These are phyloP conservation scores for Rosa hybrid DNA, from an alignment of 331 rosid species.

Conservation along the genomic window DNA sequence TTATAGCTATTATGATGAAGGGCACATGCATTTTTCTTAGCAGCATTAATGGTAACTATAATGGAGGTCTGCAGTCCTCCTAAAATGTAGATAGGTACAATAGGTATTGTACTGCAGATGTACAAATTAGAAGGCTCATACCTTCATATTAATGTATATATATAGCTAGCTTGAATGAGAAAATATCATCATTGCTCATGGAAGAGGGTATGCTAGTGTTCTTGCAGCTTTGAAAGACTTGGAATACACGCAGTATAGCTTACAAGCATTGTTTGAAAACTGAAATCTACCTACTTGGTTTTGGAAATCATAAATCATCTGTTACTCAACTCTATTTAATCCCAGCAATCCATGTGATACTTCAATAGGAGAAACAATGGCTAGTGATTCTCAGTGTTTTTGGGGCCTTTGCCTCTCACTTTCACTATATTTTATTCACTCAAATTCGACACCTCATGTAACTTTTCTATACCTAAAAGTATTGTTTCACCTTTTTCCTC, in stretches of 20 bases:
- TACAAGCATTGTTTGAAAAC: conserved; percentile 10
- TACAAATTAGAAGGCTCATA: conserved; percentile 1
- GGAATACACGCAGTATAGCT: conserved; percentile 30
- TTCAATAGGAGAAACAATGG: conserved; percentile 36
- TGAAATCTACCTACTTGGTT: conserved; percentile 23
- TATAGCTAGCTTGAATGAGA: conserved; percentile 40
- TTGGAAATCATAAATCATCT: conserved; percentile 24
- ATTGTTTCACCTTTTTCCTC: conserved; percentile 1
- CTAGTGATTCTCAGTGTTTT: conserved; percentile 34
- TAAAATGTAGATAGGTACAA: not conserved
- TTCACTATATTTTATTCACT: conserved; percentile 36
- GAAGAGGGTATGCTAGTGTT: conserved; percentile 26
- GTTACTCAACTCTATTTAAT: conserved; percentile 33
- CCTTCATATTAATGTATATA: conserved; percentile 19
- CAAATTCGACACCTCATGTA: conserved; percentile 37
- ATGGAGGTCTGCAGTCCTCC: conserved; percentile 12
- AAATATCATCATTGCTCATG: conserved; percentile 31
- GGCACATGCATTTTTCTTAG: conserved; percentile 18
- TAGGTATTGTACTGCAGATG: not conserved
- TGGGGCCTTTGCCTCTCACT: conserved; percentile 36
- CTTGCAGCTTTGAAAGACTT: conserved; percentile 40
- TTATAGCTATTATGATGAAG: conserved; percentile 15
- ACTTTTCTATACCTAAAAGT: conserved; percentile 10
- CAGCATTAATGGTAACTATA: conserved; percentile 1
- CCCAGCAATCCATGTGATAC: conserved; percentile 32